Base-by-base conservation (phyloP, 352 stramenopile genomes). In the Phytophthora citrophthora region DNA sequence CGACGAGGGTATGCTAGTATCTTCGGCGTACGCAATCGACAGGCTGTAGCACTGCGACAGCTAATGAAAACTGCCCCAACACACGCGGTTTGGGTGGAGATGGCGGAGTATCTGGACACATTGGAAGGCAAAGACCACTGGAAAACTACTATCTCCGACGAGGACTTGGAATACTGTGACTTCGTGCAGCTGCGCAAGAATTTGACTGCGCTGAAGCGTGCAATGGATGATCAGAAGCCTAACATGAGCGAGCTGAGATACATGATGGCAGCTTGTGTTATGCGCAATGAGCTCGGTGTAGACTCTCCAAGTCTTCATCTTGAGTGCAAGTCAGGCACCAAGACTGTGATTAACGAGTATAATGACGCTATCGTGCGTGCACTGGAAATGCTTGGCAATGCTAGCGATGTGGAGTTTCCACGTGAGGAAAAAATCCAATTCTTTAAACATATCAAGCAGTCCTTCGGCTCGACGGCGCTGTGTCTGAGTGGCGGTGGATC, bases 401-500 rank as follows among this genome's bases (percentile, higher is more conserved):
- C 70, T 4, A 60, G 38, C 31, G 64, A 71, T 12, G 45, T 61
- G 8, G 64, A 70, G 26, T 77, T 77, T 16, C 52, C 61, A 9
- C 50, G 16, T 10, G 36, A 49, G n/a, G 54, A 68, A 48, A 60
- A 88, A 32, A 38, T 61, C n/a, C 31, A 61, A 5, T 91, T 91
- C 39, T 91, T 93, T 51, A 70, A 74, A 8, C 75, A 84, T 38
- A 61, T 89, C 7, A 86, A 89, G 59, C 76, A 89, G 15, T 86
- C 96, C 63, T 94, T 97, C 52, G 96, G 96, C 1, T 80, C 86
- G 3, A 97, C 94, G 5, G 94, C 94, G 27, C 68, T 99, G n/a
- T 98, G 95, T 74, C 74, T 99, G 5, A 96, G 82, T 32, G 96
- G 96, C 34, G 96, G 96, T 20, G 96, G 96, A 26, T 88, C 64